Base-by-base conservation (phyloP, 2,329 filamentous ascomycete species). In the Calonectria hongkongensis region DNA sequence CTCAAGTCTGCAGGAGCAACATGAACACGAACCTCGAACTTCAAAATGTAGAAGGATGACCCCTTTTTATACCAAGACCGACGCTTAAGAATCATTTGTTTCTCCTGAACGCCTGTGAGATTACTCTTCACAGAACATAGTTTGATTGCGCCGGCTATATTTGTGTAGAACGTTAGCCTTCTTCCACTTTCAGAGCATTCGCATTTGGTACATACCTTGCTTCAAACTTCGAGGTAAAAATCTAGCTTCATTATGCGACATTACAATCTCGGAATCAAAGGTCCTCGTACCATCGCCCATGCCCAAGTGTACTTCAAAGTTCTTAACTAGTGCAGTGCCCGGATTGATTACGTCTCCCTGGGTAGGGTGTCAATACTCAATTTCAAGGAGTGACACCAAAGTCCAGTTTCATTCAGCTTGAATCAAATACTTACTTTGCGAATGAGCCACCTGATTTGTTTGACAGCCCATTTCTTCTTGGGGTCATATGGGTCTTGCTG, bases 1-100 rank as follows among this genome's bases (percentile, higher is more conserved):
- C 80, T 77, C 48, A 92, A 81, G 70, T 92, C 90, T 0, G 91
- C 87, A 1, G 88, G 86, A 0, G 88, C 89, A 4, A 89, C 87
- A 39, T 90, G 84, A 4, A 90, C 89, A 68, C 89, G 86, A 0
- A 92, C 86, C 62, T 89, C 88, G 64, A 87, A 87, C 10, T 80
- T 80, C 54, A 84, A 85, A 5, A 85, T 75, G 56, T 84, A 87
- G 66, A 83, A 87, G 48, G 79, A 83, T 67, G 82, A 79, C 7
- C 84, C 82, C 16, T 78, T 79, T 13, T 76, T 76, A 67, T 85
- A 83, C 25, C 83, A 81, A 0, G 78, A 80, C 4, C 80, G 77
- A 4, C 82, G 72, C 71, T 84, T 86, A 48, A 80, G 75, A 0
- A 83, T 74, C 28, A 87, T 81, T 56, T 87, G 82, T 18, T 82